These are phyloP conservation scores for Cutaneotrichosporon sp. DNA, from an alignment of 1,284 basidiomycete genomes.

Conservation along the genomic window DNA sequence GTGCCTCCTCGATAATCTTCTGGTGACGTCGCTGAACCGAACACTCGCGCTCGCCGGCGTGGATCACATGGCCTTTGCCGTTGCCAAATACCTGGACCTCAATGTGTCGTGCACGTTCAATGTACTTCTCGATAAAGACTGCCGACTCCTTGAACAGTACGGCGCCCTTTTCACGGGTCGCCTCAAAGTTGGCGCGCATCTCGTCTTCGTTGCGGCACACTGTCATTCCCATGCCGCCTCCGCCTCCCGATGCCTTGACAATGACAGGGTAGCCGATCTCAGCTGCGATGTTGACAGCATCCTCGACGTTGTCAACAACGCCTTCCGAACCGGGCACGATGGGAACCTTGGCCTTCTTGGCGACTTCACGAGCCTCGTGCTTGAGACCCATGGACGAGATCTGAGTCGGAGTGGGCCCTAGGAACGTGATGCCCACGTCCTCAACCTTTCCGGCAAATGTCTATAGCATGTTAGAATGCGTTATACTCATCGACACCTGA, in stretches of 20 bases:
- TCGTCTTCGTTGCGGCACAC: slow-evolving; percentile 55
- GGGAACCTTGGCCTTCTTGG: slow-evolving; percentile 54
- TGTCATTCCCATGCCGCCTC: slow-evolving; percentile 66
- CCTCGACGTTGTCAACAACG: slow-evolving; percentile 51
- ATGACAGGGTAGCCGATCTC: slow-evolving; percentile 56
- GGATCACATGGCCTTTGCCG: slow-evolving; percentile 55
- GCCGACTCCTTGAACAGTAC: slow-evolving; percentile 55
- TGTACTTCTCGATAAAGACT: slow-evolving; percentile 62
- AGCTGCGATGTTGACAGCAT: slow-evolving; percentile 51
- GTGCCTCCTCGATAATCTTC: slow-evolving; percentile 66
- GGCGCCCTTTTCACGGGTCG: slow-evolving; percentile 44
- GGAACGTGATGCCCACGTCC: slow-evolving; percentile 56
- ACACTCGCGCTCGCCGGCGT: slow-evolving; percentile 68
- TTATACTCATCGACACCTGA: not conserved
- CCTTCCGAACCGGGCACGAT: slow-evolving; percentile 58
- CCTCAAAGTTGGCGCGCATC: slow-evolving; percentile 50
- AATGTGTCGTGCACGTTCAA: slow-evolving; percentile 58
- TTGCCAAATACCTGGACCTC: slow-evolving; percentile 70
- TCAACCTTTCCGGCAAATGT: slow-evolving; percentile 55
- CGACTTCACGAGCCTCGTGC: slow-evolving; percentile 57
- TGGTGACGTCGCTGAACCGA: slow-evolving; percentile 66
- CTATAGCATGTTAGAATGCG: slow-evolving; percentile 7
- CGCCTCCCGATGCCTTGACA: slow-evolving; percentile 62
- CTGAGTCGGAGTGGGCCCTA: slow-evolving; percentile 57
- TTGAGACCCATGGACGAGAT: slow-evolving; percentile 62